phyloP scores from a whole-genome alignment of 2,329 filamentous ascomycete species.

The Talaromyces sp. region DNA sequence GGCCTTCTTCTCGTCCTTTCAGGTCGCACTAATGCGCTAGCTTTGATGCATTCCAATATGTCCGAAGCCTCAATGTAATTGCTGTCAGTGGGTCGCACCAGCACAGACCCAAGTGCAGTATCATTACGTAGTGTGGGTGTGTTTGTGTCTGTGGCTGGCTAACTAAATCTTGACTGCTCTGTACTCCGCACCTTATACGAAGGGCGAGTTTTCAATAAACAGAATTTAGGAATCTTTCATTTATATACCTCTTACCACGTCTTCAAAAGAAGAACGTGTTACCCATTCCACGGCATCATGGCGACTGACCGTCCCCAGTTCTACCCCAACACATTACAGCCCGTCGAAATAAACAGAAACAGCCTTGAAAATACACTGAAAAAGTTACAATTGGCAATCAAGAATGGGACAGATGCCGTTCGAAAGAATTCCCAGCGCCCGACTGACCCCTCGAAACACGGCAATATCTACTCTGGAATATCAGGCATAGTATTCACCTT shows the following conservation, averaged over 20 bases:
- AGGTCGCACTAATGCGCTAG: neutral
- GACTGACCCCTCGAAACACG: constrained; percentile 19
- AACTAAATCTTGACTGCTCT: neutral
- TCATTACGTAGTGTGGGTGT: neutral
- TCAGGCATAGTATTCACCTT: constrained; percentile 32
- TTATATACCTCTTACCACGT: neutral
- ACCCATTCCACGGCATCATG: neutral
- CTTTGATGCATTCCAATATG: neutral
- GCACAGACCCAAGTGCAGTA: neutral
- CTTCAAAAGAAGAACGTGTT: neutral
- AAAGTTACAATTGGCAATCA: constrained; percentile 25
- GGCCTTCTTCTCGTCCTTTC: neutral
- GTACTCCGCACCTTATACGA: neutral
- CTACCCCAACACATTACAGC: constrained; percentile 21
- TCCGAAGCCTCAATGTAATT: neutral
- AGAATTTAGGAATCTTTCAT: neutral
- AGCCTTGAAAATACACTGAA: constrained; percentile 17
- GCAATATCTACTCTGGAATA: constrained; percentile 25
- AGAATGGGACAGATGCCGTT: constrained; percentile 22
- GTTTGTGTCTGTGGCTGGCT: neutral
- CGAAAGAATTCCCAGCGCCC: constrained; percentile 18
- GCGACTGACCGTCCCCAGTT: constrained; percentile 16
- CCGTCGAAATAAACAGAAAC: constrained; percentile 14
- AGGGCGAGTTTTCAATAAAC: neutral
- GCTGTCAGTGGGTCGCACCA: neutral